These are phyloP conservation scores for Poa annua DNA, from an alignment of 176 grass and related monocot species.

Conservation along the genomic window DNA sequence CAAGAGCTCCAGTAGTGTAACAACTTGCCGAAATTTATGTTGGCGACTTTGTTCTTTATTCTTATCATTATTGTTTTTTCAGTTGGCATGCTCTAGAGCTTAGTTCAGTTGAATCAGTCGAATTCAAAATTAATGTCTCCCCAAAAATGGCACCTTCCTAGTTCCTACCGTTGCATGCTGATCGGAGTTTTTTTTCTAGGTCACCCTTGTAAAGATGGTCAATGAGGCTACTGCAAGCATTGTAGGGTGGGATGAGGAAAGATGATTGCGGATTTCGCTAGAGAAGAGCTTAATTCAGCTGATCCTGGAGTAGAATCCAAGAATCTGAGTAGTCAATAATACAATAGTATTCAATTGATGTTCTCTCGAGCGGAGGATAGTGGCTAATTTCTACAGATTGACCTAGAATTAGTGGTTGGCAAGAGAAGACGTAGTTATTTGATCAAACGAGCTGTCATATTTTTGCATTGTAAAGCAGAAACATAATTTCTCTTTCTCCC, in stretches of 20 bases:
- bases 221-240: slow-evolving; percentile 89
- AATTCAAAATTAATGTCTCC: background rate
- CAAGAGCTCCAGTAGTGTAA: no score
- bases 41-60: background rate
- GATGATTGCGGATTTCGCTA: slow-evolving; percentile 47
- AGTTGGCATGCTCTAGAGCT: background rate
- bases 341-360: slow-evolving; percentile 1
- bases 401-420: slow-evolving; percentile 39
- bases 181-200: slow-evolving; percentile 55
- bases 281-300: slow-evolving; percentile 36
- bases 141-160: background rate
- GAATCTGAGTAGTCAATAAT: slow-evolving; percentile 40
- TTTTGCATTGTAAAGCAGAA: slow-evolving; percentile 51
- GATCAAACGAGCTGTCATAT: slow-evolving; percentile 15
- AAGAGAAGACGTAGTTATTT: slow-evolving; percentile 7
- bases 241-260: slow-evolving; percentile 79
- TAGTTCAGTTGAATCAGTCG: background rate
- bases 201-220: slow-evolving; percentile 93
- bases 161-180: background rate
- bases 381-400: slow-evolving; percentile 42
- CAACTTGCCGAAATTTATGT: background rate
- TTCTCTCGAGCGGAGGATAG: background rate
- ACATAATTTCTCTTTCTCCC: background rate
- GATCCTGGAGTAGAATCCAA: slow-evolving; percentile 28
- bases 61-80: background rate